Conservation (phyloP, 345 rosid species). For the Citrus cavaleriei region DNA sequence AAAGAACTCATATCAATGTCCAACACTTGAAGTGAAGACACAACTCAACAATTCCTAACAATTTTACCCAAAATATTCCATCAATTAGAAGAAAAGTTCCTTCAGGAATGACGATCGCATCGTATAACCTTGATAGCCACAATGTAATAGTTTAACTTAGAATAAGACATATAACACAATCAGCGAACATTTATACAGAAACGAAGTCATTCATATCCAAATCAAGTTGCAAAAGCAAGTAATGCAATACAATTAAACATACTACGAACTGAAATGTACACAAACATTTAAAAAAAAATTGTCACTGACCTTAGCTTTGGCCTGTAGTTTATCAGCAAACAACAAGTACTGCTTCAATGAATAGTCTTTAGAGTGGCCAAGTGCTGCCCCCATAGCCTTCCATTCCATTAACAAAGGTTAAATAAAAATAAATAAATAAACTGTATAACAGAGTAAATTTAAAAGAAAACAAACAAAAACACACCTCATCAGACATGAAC, state of each 20-base stretch:
- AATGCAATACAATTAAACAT: background rate
- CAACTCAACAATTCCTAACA: background rate
- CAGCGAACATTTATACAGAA: background rate
- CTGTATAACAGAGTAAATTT: background rate
- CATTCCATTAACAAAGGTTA: background rate
- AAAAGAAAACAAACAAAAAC: background rate
- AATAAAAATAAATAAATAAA: background rate
- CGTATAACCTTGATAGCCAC: background rate
- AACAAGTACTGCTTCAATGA: slow-evolving; percentile 64
- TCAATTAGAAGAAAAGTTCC: background rate
- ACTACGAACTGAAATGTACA: background rate
- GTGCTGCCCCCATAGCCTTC: slow-evolving; percentile 75
- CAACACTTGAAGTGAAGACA: background rate
- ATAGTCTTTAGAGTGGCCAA: slow-evolving; percentile 72
- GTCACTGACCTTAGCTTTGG: slow-evolving; percentile 55
- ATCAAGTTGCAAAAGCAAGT: background rate
- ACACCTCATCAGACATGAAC: slow-evolving; percentile 90
- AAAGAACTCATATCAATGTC: background rate
- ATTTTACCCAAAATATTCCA: background rate
- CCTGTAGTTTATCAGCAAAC: slow-evolving; percentile 50
- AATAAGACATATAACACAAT: background rate
- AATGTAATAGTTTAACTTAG: background rate
- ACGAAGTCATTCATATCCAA: background rate
- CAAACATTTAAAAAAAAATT: background rate
- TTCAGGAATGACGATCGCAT: background rate